These are phyloP conservation scores for Yueomyces sp. DNA, from an alignment of 805 yeast genomes.

Conservation along the genomic window DNA sequence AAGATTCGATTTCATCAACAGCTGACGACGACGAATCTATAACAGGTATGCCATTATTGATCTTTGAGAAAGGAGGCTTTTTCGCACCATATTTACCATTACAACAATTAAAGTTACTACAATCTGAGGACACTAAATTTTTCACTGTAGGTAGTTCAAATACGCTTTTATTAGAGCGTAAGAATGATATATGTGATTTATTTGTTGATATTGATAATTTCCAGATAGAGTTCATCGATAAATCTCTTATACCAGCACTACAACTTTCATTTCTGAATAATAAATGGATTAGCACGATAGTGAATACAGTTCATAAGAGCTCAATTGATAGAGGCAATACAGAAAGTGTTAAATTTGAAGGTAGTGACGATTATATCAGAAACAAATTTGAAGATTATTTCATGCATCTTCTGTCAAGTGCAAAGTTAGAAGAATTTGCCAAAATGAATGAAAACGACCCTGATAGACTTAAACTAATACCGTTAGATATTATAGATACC, in stretches of 20 bases:
- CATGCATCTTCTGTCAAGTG: conserved; percentile 58
- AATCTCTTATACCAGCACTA: conserved; percentile 29
- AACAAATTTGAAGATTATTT: conserved; percentile 84
- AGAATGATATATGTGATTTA: conserved; percentile 49
- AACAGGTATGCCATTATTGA: conserved; percentile 76
- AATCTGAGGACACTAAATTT: conserved; percentile 39
- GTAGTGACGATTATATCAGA: conserved; percentile 81
- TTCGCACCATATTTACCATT: conserved; percentile 91
- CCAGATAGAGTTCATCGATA: conserved; percentile 33
- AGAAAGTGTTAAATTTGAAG: conserved; percentile 38
- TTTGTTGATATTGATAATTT: conserved; percentile 52
- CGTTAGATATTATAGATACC: conserved; percentile 17
- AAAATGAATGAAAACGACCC: conserved; percentile 24
- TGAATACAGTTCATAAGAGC: conserved; percentile 34
- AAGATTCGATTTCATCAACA: conserved; percentile 46
- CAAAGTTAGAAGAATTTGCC: conserved; percentile 52
- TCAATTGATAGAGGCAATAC: conserved; percentile 27
- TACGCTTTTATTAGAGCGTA: conserved; percentile 58
- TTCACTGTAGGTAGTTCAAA: conserved; percentile 83
- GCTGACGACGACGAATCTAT: conserved; percentile 74
- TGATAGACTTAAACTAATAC: conserved; percentile 23
- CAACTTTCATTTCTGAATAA: conserved; percentile 49
- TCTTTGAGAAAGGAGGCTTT: conserved; percentile 76
- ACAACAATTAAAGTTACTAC: conserved; percentile 74
- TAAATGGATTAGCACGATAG: conserved; percentile 54